Base-by-base conservation (phyloP, 352 stramenopile species). In the Phytophthora capsici region DNA sequence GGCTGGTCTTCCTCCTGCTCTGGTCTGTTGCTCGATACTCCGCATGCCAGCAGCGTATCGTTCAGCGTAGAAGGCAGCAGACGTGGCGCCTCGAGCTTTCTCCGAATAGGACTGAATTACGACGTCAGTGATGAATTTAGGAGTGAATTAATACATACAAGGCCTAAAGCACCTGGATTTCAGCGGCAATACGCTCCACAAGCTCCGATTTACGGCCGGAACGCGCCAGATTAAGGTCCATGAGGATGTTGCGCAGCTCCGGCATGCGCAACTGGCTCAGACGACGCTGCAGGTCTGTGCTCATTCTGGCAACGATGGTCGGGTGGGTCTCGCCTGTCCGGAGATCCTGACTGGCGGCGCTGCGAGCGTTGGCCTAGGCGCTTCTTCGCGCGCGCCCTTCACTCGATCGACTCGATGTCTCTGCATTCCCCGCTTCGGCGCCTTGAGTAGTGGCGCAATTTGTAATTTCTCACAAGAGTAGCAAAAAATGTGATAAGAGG, bases 131-230 rank as follows among this genome's bases (percentile, higher is more conserved):
- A 25, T 16, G 8, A 22, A 19, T 17, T 23, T 20, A 57, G 10
- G 13, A 16, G 8, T 8, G 6, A 44, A 23, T 17, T 17, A 48
- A 22, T 14, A 40, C 6, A 4, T 22, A 26, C 14, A 41, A 40
- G 25, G 9, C 3, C 6, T 1, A 10, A 57, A 51, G 12, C 23
- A 93, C 84, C 82, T 91, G 80, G 6, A 93, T 45, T 34, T 88
- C 75, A 2, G 53, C 30, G 9, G 78, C 78, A 54, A 95, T 90
- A 67, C 86, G 84, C 38, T 92, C 83, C 26, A 93, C 82, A 43
- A 95, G 77, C 54, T 95, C 86, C 40, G 76, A 78, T 63, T 95
- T 95, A 62, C 80, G 83, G 14, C 86, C 86, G 4, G 80, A 89
- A 41, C 82, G 84, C 61, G 77, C 59, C 50, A 95, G 62, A 46